Base-by-base conservation (phyloP, 192 early-diverging fungal genomes). In the Dissophora globulifera region DNA sequence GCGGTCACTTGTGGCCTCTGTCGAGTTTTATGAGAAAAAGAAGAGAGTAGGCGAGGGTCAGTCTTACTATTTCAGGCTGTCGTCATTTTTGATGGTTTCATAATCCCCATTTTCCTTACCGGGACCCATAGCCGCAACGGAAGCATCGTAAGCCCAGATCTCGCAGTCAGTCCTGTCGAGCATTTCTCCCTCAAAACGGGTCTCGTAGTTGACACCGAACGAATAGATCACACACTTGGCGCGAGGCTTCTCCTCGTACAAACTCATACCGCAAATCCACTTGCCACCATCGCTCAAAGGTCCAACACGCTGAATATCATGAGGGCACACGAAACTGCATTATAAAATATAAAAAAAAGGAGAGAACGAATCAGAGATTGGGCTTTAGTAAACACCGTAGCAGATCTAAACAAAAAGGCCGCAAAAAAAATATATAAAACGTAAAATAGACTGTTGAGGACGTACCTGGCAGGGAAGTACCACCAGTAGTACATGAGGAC, bases 401-500 rank as follows among this genome's bases (percentile, higher is more conserved):
- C n/a, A n/a, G n/a, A n/a, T n/a, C n/a, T n/a, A n/a, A n/a, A n/a
- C n/a, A n/a, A n/a, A n/a, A n/a, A n/a, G n/a, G n/a, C n/a, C n/a
- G n/a, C n/a, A n/a, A n/a, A n/a, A n/a, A n/a, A n/a, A n/a, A n/a
- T n/a, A n/a, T n/a, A n/a, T n/a, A n/a, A n/a, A n/a, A n/a, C n/a
- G n/a, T n/a, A n/a, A n/a, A n/a, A n/a, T n/a, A n/a, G n/a, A n/a
- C n/a, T n/a, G n/a, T n/a, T n/a, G n/a, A n/a, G n/a, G n/a, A n/a
- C n/a, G 32, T 60, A 66, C 63, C 63, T 65, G 13, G 71, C 57
- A 20, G 71, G 71, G 62, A 75, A 75, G 57, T 75, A 75, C 71
- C 62, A 75, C 71, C 71, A 75, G 20, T 45, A 75, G 57, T 60
- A 75, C 35, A 51, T 0, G 7, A 19, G 22, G 1, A 27, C 4